A percentile compares a stretch with the other conserved stretches of the same genome.
Evolutionary conservation across 495 filamentous ascomycete species (phyloP).

Genomic region (Penicillium cosmopolitanum): DNA sequence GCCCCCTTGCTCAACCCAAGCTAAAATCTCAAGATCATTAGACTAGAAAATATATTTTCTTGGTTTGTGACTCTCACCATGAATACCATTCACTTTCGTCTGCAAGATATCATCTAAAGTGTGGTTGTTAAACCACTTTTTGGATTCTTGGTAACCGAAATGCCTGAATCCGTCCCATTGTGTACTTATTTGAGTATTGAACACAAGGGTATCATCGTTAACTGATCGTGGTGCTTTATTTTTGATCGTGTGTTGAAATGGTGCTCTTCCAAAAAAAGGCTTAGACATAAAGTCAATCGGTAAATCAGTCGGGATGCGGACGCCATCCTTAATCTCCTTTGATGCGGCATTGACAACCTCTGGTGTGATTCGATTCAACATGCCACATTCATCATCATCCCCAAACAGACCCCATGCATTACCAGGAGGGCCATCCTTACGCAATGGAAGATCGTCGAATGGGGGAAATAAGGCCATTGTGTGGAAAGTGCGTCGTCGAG

Average conservation of each 20-base stretch:
- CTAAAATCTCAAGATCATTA: conserved; percentile 23
- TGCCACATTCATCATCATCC: conserved; percentile 47
- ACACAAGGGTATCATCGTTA: conserved; percentile 19
- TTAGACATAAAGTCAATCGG: conserved; percentile 14
- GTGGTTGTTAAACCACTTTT: conserved; percentile 15
- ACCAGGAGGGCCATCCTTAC: conserved; percentile 45
- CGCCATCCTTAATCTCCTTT: conserved; percentile 44
- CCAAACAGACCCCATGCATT: conserved; percentile 58
- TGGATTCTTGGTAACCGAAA: conserved; percentile 15
- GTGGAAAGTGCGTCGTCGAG: background rate
- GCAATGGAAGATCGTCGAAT: conserved; percentile 51
- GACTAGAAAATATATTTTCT: background rate
- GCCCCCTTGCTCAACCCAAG: conserved; percentile 48
- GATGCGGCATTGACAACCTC: conserved; percentile 35
- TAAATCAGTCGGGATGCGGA: conserved; percentile 10
- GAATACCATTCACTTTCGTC: conserved; percentile 14
- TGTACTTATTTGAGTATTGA: conserved; percentile 21
- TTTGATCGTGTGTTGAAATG: conserved; percentile 16
- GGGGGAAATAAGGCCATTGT: conserved; percentile 6
- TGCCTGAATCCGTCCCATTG: conserved; percentile 23
- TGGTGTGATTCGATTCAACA: conserved; percentile 55
- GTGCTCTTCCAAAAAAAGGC: conserved; percentile 13
- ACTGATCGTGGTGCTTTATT: conserved; percentile 17
- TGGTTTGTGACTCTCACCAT: conserved; percentile 3
- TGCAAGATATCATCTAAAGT: conserved; percentile 1